These are phyloP conservation scores for Verticillium nonalfalfae DNA, from an alignment of 2,329 filamentous ascomycete species.

Conservation along the genomic window DNA sequence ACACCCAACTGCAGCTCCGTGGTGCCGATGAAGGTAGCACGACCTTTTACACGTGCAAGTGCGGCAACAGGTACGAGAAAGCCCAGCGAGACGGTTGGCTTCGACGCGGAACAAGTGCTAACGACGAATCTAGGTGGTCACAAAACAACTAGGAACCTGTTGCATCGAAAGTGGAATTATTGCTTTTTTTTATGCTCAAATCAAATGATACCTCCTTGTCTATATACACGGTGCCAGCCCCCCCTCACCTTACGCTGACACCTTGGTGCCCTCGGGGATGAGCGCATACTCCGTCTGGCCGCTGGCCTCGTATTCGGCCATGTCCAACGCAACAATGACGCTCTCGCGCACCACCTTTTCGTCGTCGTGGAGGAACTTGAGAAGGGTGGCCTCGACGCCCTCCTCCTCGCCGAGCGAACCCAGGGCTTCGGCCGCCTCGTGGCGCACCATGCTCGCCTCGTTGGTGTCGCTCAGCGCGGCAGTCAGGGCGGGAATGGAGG, in stretches of 20 bases:
- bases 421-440: slow-evolving; percentile 94
- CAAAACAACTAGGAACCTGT: slow-evolving; percentile 47
- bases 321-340: slow-evolving; percentile 90
- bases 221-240: not conserved
- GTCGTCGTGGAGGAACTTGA: slow-evolving; percentile 78
- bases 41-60: slow-evolving; percentile 84
- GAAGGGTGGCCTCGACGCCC: slow-evolving; percentile 82
- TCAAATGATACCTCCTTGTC: not conserved
- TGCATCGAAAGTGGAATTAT: slow-evolving; percentile 1
- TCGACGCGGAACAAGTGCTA: not conserved
- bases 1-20: slow-evolving; percentile 77
- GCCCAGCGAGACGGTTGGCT: no score
- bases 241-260: slow-evolving; percentile 22
- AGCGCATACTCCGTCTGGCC: slow-evolving; percentile 88
- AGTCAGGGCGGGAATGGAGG: slow-evolving; percentile 87
- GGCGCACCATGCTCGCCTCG: slow-evolving; percentile 93
- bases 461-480: slow-evolving; percentile 69
- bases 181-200: not conserved
- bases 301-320: slow-evolving; percentile 93
- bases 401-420: slow-evolving; percentile 91
- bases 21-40: slow-evolving; percentile 94
- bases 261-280: slow-evolving; percentile 58
- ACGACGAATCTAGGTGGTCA: slow-evolving; percentile 35
- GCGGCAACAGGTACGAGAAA: slow-evolving; percentile 67
- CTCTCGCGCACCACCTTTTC: slow-evolving; percentile 94